A percentile compares a stretch with the other conserved stretches of the same genome.
Conservation (phyloP, 176 grass and related monocot genomes). For the Neostapfia colusana region DNA sequence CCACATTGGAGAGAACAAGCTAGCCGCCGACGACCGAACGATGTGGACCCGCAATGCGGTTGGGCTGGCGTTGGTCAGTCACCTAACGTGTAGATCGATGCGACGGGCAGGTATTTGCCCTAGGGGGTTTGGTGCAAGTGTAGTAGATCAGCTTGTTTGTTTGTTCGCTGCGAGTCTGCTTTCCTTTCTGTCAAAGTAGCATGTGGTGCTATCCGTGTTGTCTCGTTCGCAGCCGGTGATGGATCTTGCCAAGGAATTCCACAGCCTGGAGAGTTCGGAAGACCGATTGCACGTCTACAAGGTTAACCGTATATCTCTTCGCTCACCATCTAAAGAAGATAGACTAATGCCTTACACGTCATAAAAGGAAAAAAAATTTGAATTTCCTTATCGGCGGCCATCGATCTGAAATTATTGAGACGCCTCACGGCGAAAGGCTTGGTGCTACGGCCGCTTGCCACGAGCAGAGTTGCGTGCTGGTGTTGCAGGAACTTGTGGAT, state of each 20-base stretch:
- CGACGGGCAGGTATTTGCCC: constrained; percentile 15
- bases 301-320: no score
- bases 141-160: constrained; percentile 25
- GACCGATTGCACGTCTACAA: no score
- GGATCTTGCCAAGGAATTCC: no score
- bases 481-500: no score
- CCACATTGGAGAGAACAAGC: constrained; percentile 16
- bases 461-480: background rate
- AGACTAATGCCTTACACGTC: no score
- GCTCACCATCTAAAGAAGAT: no score
- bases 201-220: background rate
- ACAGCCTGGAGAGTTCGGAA: background rate
- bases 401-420: no score
- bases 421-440: no score
- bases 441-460: background rate
- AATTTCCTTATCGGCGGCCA: no score
- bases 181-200: constrained; percentile 23
- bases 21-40: background rate
- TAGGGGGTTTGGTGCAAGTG: constrained; percentile 3
- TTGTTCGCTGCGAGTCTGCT: constrained; percentile 28
- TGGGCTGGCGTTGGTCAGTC: constrained; percentile 28
- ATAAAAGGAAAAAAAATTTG: no score
- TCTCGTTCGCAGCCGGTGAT: background rate
- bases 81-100: constrained; percentile 38
- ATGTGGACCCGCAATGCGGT: constrained; percentile 15